These are phyloP conservation scores for Fomitopsis pinicola DNA, from an alignment of 1,284 basidiomycete species.

Conservation along the genomic window DNA sequence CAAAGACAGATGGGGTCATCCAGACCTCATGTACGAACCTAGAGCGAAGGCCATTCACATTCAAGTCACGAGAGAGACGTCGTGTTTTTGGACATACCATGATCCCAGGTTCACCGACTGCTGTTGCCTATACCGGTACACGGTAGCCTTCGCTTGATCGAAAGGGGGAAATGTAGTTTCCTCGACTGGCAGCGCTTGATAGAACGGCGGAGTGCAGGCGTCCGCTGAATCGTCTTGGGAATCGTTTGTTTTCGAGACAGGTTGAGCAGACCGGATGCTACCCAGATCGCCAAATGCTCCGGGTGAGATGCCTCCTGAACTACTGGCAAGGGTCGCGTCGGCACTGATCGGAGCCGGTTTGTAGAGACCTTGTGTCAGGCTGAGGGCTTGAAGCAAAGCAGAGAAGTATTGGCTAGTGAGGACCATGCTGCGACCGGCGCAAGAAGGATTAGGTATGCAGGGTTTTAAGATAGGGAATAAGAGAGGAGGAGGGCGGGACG, in stretches of 20 bases:
- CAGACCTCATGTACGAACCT: constrained; percentile 79
- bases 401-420: constrained; percentile 22
- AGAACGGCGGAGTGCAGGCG: constrained; percentile 33
- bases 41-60: not conserved
- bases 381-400: constrained; percentile 28
- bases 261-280: not conserved
- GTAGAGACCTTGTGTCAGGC: constrained; percentile 32
- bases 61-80: not conserved
- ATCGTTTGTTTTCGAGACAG: not conserved
- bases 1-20: constrained; percentile 73
- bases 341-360: constrained; percentile 30
- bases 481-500: not conserved
- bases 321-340: not conserved
- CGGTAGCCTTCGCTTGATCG: constrained; percentile 40
- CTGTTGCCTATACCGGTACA: constrained; percentile 64
- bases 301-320: not conserved
- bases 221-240: not conserved
- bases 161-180: constrained; percentile 44
- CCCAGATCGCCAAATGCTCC: not conserved
- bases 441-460: not conserved
- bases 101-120: constrained; percentile 66
- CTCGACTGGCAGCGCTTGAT: constrained; percentile 30
- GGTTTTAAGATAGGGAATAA: not conserved
- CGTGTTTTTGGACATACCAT: constrained; percentile 34
- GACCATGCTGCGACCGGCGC: constrained; percentile 16